Evolutionary conservation across 139 green algal species (phyloP), one percentile per base, ranked within the genome.

Genomic region (Micractinium sp.): DNA sequence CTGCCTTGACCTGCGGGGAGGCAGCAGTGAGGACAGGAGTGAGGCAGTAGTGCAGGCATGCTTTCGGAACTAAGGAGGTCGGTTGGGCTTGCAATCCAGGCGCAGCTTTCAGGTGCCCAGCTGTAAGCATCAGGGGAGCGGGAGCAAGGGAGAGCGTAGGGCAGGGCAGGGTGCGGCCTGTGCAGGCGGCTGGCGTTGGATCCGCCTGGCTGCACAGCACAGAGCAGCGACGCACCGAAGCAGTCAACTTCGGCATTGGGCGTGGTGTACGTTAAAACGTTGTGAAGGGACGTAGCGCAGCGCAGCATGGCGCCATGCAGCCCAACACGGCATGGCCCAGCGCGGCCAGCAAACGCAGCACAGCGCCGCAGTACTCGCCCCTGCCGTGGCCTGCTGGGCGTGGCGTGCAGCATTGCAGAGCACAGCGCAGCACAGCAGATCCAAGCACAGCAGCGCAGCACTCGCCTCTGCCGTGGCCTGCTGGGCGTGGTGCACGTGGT

Each of bases 1-100:
- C 85, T 4, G 71, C 85, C 71, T 56, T 35, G 69, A 88, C 85
- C 85, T 88, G 85, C 69, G 47, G 9, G 7, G 47, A 61, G 0
- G 16, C 29, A 9, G 23, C 36, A n/a, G 36, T 15, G 36, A 20
- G 73, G n/a, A 3, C n/a, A 47, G 33, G n/a, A 29, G 12, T 41
- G 31, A 47, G 33, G 31, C 15, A 23, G 47, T 9, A 56, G 47
- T 56, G 47, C 47, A 56, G 47, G 47, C 7, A 56, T n/a, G n/a
- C n/a, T n/a, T n/a, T 56, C 47, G 9, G 47, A 56, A 56, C 47
- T 56, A 9, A 56, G n/a, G n/a, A n/a, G n/a, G n/a, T n/a, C n/a
- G n/a, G n/a, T n/a, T n/a, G n/a, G n/a, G n/a, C n/a, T n/a, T n/a
- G n/a, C n/a, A n/a, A n/a, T n/a, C n/a, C n/a, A n/a, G 47, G 47